phyloP scores from a whole-genome alignment of 805 yeast genomes.

The Schwanniomyces yamadae region DNA sequence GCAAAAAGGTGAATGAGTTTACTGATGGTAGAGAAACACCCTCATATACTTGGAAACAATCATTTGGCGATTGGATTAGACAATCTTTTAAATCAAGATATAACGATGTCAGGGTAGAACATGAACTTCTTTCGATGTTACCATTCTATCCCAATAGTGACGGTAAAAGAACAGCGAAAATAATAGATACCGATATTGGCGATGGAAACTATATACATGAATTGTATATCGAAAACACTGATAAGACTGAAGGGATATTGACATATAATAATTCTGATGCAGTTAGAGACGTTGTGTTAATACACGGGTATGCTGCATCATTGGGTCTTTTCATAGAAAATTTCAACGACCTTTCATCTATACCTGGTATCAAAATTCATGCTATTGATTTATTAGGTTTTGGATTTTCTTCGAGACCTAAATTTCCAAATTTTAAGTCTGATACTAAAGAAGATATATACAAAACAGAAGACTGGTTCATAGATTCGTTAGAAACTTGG shows the following conservation, averaged over 20 bases:
- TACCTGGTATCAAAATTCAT: constrained; percentile 59
- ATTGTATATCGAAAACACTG: constrained; percentile 56
- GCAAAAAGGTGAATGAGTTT: constrained; percentile 15
- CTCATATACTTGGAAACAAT: constrained; percentile 15
- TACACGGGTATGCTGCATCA: constrained; percentile 95
- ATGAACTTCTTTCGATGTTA: constrained; percentile 49
- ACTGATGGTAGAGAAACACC: constrained; percentile 18
- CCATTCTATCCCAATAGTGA: constrained; percentile 61
- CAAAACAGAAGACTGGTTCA: constrained; percentile 42
- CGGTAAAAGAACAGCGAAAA: constrained; percentile 43
- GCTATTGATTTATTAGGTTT: constrained; percentile 72
- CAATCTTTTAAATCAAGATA: constrained; percentile 18
- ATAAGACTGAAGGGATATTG: constrained; percentile 10
- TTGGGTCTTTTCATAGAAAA: constrained; percentile 78
- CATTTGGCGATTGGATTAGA: constrained; percentile 30
- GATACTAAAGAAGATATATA: constrained; percentile 34
- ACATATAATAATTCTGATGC: constrained; percentile 8
- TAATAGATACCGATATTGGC: constrained; percentile 57
- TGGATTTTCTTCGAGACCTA: constrained; percentile 65
- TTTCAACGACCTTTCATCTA: constrained; percentile 45
- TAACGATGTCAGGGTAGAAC: constrained; percentile 30
- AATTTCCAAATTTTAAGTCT: constrained; percentile 32
- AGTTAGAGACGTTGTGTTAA: constrained; percentile 57
- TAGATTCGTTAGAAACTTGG: constrained; percentile 45
- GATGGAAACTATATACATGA: constrained; percentile 69